Conservation (phyloP, 1,139 yeast genomes). For the Lizanozyma gosingica region DNA sequence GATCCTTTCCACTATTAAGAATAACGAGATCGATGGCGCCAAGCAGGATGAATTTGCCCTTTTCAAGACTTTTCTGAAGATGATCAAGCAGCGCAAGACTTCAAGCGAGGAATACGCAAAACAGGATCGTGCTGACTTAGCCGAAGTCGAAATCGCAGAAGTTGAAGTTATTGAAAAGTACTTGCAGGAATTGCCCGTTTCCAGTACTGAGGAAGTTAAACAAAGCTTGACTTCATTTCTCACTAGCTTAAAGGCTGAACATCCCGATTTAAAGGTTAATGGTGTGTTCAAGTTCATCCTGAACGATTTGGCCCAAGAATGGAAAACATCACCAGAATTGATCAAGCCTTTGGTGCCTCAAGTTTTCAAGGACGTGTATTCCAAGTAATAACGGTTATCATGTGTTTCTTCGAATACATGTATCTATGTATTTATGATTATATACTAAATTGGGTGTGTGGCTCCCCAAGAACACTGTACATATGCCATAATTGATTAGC, state of each 20-base stretch:
- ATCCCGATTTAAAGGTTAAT: background rate
- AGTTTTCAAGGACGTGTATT: conserved; percentile 8
- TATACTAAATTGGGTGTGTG: too few species aligned
- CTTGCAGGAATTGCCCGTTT: conserved; percentile 11
- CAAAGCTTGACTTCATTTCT: conserved; percentile 2
- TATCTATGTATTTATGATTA: too few species aligned
- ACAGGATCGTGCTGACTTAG: conserved; percentile 13
- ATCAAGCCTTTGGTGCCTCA: conserved; percentile 10
- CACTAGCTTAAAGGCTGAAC: background rate
- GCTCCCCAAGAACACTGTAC: too few species aligned
- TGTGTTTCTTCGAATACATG: too few species aligned
- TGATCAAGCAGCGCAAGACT: conserved; percentile 14
- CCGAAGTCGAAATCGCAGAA: conserved; percentile 13
- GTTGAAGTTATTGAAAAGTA: conserved; percentile 10
- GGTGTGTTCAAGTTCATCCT: conserved; percentile 6
- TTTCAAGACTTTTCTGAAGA: conserved; percentile 8
- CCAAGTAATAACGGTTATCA: too few species aligned
- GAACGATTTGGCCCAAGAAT: conserved; percentile 9
- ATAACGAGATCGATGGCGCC: conserved; percentile 8
- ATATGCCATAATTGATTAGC: too few species aligned
- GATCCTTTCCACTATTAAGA: conserved; percentile 7
- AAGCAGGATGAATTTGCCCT: conserved; percentile 12
- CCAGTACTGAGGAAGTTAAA: conserved; percentile 10
- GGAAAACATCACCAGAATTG: conserved; percentile 11
- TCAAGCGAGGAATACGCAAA: conserved; percentile 10